Evolutionary conservation across 2,329 filamentous ascomycete species (phyloP), one percentile per base, ranked within the genome.

Genomic region (Pyricularia sp.): DNA sequence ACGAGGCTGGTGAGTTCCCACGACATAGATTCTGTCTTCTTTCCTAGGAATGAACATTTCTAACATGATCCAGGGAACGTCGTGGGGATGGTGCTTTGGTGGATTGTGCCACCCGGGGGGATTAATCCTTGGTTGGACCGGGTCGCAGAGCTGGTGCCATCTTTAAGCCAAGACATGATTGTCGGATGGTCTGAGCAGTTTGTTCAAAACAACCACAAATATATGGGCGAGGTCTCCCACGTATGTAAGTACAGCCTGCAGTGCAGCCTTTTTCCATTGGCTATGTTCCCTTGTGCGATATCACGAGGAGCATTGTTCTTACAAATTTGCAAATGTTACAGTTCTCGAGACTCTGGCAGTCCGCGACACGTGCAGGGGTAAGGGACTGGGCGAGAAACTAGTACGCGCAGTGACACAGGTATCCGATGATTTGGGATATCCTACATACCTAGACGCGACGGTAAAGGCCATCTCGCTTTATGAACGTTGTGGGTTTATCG

Each of bases 281-380:
- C 6, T n/a, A 0, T 17, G 12, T 23, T 31, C 33, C 31, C 33
- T 4, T 30, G 11, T 55, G 25, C 42, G 14, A n/a, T 6, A n/a
- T 28, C 12, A 4, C 23, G 31, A 42, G 11, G 23, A 7, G 28
- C 50, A n/a, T 11, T 11, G 14, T 50, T 5, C 42, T 28, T 42
- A 58, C 65, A 58, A 17, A 4, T 63, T 7, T 12, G 4, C 6
- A n/a, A n/a, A 17, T 63, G 59, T 28, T 20, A 36, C 25, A 68
- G 66, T 59, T 17, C 26, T 68, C 36, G 66, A 68, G 23, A 25
- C 28, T 11, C 20, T 68, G 30, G 66, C 66, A 12, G 58, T 68
- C 14, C 17, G n/a, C n/a, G 4, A 36, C 23, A 58, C 50, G 14
- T 17, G 31, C 20, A 58, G 66, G 2, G 55, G 66, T 20, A 30